phyloP scores from a whole-genome alignment of 192 early-diverging fungal species.

The Umbelopsis sp. region DNA sequence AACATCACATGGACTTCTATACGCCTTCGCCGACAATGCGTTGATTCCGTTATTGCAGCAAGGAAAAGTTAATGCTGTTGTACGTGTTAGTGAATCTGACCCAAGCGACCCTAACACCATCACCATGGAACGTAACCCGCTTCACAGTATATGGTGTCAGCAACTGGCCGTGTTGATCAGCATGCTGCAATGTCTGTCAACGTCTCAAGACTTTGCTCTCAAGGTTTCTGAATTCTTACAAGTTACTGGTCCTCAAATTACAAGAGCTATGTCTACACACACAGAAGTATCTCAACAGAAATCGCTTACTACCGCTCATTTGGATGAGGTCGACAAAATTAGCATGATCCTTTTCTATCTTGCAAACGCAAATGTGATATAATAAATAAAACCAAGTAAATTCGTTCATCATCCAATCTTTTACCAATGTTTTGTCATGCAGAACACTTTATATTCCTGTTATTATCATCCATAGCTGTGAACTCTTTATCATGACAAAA shows the following conservation, averaged over 20 bases:
- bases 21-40: slow-evolving; percentile 46
- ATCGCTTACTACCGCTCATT: slow-evolving; percentile 40
- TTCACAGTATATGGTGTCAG: slow-evolving; percentile 55
- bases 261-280: slow-evolving; percentile 31
- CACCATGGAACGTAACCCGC: slow-evolving; percentile 29
- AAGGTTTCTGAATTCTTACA: slow-evolving; percentile 48
- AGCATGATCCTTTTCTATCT: slow-evolving; percentile 55
- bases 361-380: slow-evolving; percentile 37
- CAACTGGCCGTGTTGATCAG: slow-evolving; percentile 48
- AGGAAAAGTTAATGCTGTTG: slow-evolving; percentile 35
- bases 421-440: too few relatives aligned
- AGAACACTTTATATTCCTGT: too few relatives aligned
- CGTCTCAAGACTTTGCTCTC: slow-evolving; percentile 38
- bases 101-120: slow-evolving; percentile 30
- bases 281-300: slow-evolving; percentile 10
- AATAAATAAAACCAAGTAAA: slow-evolving; percentile 24
- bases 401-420: not conserved
- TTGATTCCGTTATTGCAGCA: slow-evolving; percentile 38
- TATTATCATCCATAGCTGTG: too few relatives aligned
- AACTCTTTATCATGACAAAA: too few relatives aligned
- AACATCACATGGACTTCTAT: slow-evolving; percentile 38
- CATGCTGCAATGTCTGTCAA: slow-evolving; percentile 40
- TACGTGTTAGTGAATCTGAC: slow-evolving; percentile 31
- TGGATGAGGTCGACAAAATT: slow-evolving; percentile 55
- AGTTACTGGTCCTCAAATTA: slow-evolving; percentile 47